Conservation (phyloP, 129 eudicot genomes). For the Smallanthus sonchifolius region DNA sequence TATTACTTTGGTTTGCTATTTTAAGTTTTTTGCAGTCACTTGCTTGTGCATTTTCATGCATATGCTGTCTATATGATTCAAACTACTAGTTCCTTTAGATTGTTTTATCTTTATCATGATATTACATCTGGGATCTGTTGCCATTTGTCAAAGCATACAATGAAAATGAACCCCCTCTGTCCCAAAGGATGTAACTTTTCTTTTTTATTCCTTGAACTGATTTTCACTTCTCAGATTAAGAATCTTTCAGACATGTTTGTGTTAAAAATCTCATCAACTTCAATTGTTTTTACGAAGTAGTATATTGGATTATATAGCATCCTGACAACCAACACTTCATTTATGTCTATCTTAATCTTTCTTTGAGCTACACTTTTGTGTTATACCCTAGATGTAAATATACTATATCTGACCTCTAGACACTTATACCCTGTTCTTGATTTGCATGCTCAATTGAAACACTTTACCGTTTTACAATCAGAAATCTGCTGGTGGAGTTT, state of each 20-base stretch:
- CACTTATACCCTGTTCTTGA: background rate
- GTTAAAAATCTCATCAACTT: background rate
- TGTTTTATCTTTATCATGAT: background rate
- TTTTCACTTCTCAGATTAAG: background rate
- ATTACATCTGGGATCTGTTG: background rate
- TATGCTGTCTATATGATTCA: background rate
- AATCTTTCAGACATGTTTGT: background rate
- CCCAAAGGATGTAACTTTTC: background rate
- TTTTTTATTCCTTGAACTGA: background rate
- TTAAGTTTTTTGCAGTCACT: background rate
- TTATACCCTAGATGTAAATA: background rate
- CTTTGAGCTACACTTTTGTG: background rate
- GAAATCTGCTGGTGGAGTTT: constrained; percentile 99
- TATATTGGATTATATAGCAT: background rate
- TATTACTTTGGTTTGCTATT: background rate
- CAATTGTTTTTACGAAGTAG: background rate
- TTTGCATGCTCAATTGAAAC: background rate
- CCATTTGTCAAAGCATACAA: background rate
- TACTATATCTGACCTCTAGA: background rate
- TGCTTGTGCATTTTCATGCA: background rate
- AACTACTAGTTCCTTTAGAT: background rate
- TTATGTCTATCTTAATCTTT: background rate
- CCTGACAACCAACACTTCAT: background rate
- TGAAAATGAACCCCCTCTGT: background rate
- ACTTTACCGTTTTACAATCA: constrained; percentile 23